phyloP scores from a whole-genome alignment of 768 basidiomycete species.

The Paxillus ammoniavirescens region DNA sequence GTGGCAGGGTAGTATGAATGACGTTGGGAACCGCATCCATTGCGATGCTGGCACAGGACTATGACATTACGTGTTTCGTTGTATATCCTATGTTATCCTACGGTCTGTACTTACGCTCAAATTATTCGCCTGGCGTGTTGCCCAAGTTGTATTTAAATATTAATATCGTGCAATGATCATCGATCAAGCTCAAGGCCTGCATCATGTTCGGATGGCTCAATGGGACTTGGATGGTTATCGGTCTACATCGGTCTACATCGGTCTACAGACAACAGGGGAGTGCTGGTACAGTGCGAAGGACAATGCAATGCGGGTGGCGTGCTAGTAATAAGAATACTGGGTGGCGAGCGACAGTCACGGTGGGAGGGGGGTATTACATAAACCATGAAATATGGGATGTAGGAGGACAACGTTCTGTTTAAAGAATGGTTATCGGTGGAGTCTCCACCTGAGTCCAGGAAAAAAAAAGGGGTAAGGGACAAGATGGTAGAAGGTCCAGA shows the following conservation, averaged over 20 bases:
- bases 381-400: not conserved
- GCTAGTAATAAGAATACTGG: not conserved
- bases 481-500: not conserved
- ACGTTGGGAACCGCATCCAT: not conserved
- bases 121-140: no score
- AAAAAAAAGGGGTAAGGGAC: not conserved
- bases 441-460: not conserved
- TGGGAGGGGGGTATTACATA: not conserved
- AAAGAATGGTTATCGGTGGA: not conserved
- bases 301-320: not conserved
- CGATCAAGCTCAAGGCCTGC: no score
- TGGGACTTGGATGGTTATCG: no score
- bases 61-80: no score
- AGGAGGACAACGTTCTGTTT: not conserved
- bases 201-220: no score
- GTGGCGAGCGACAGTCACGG: not conserved
- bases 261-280: not conserved
- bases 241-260: not conserved
- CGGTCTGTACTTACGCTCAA: no score
- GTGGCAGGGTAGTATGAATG: no score
- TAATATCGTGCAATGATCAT: no score
- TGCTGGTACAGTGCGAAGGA: not conserved
- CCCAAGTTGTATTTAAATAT: no score
- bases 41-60: no score
- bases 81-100: no score